A percentile compares a stretch with the other conserved stretches of the same genome.
Evolutionary conservation across 306 rosid species (phyloP).

Genomic region (Castanea sativa): DNA sequence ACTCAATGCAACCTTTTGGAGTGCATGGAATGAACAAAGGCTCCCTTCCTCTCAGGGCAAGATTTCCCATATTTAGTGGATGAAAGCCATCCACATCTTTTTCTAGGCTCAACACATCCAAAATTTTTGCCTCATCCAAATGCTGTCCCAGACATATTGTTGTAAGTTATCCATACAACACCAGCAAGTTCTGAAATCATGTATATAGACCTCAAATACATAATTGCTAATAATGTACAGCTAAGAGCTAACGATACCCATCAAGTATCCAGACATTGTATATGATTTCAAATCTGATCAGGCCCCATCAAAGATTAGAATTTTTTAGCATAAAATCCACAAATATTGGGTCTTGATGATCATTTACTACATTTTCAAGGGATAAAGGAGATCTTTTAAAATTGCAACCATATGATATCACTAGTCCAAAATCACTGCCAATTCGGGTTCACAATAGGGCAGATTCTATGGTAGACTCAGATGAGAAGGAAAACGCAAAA

Average conservation of each 20-base stretch:
- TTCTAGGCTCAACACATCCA: conserved; percentile 57
- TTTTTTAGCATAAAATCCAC: neutral
- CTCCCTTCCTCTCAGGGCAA: conserved; percentile 83
- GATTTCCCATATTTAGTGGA: conserved; percentile 79
- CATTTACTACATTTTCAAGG: neutral
- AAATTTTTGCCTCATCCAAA: conserved; percentile 62
- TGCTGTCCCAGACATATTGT: conserved; percentile 66
- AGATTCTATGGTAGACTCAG: neutral
- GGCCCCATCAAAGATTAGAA: neutral
- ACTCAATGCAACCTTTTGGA: conserved; percentile 87
- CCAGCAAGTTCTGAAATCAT: conserved; percentile 31
- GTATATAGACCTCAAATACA: conserved; percentile 30
- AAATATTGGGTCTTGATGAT: neutral
- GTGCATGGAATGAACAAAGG: conserved; percentile 91
- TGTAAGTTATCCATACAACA: conserved; percentile 42
- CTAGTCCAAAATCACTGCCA: neutral
- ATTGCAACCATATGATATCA: neutral
- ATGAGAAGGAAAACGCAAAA: neutral
- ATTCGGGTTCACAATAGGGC: neutral
- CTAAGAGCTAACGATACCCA: neutral
- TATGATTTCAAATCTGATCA: neutral
- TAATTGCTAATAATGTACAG: conserved; percentile 18
- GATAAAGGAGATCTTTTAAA: neutral
- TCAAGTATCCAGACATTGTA: neutral
- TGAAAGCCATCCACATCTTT: conserved; percentile 95